These are phyloP conservation scores for Colletotrichum endophyticum DNA, from an alignment of 2,329 filamentous ascomycete species.

Conservation along the genomic window DNA sequence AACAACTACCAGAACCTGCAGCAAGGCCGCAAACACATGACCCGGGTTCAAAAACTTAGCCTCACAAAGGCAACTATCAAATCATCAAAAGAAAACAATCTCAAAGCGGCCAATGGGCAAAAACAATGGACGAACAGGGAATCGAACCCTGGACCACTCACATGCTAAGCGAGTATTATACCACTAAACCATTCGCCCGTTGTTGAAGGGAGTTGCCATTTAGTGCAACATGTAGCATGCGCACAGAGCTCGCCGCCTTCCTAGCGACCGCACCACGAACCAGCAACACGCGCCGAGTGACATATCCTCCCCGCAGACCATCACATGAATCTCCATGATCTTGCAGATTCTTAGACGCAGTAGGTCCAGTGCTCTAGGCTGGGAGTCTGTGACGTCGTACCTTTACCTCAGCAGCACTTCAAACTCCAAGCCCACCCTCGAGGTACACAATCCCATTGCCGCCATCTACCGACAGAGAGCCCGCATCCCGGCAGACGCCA, in stretches of 20 bases:
- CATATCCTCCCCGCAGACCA: neutral
- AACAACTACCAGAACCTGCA: rapidly evolving
- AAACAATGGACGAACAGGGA: conserved; percentile 13
- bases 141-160: conserved; percentile 21
- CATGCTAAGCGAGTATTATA: conserved; percentile 22
- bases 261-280: neutral
- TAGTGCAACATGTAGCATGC: neutral
- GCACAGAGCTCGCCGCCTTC: rapidly evolving
- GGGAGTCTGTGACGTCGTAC: rapidly evolving
- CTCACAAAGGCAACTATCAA: rapidly evolving
- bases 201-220: rapidly evolving
- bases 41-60: rapidly evolving
- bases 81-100: neutral
- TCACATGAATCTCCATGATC: neutral
- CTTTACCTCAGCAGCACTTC: neutral
- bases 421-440: neutral
- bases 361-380: neutral
- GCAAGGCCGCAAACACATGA: neutral
- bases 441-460: neutral
- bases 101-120: rapidly evolving
- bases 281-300: neutral
- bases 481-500: neutral
- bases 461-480: neutral
- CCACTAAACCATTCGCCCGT: conserved; percentile 20
- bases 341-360: rapidly evolving